Conservation (phyloP, 306 rosid genomes). For the Cucumis hystrix region DNA sequence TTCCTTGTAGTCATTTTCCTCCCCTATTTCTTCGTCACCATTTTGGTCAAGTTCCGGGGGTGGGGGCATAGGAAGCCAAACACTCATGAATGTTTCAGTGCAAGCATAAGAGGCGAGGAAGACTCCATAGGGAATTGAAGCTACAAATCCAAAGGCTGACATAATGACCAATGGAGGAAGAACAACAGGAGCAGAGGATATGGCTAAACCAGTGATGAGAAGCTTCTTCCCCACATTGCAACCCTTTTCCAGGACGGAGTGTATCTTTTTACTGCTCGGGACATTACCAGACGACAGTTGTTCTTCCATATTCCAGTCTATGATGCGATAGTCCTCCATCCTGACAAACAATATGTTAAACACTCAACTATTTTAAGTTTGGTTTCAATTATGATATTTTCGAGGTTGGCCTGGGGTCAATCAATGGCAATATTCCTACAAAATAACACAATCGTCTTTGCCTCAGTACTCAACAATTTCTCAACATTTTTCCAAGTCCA, state of each 20-base stretch:
- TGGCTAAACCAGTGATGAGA: conserved; percentile 36
- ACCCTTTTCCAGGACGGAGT: conserved; percentile 27
- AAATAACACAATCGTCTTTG: too few relatives aligned
- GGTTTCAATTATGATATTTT: not conserved
- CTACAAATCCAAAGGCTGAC: conserved; percentile 58
- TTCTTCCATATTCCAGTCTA: conserved; percentile 26
- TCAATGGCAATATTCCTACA: not conserved
- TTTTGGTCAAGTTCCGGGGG: not conserved
- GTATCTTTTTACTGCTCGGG: conserved; percentile 7
- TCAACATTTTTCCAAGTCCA: too few relatives aligned
- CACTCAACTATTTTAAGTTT: not conserved
- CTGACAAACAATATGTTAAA: not conserved
- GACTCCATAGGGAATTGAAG: conserved; percentile 49
- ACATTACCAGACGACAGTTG: not conserved
- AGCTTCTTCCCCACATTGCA: conserved; percentile 39
- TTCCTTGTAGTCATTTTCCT: conserved; percentile 10
- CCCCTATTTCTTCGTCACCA: not conserved
- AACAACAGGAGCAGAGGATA: conserved; percentile 48
- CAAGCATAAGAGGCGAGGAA: conserved; percentile 48
- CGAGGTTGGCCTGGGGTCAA: not conserved
- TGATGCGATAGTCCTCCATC: not conserved
- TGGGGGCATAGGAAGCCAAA: conserved; percentile 37
- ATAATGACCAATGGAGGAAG: conserved; percentile 53
- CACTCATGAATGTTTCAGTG: conserved; percentile 42
- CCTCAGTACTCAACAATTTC: too few relatives aligned